Base-by-base conservation (phyloP, 805 yeast genomes). In the Geotrichum ghanense region DNA sequence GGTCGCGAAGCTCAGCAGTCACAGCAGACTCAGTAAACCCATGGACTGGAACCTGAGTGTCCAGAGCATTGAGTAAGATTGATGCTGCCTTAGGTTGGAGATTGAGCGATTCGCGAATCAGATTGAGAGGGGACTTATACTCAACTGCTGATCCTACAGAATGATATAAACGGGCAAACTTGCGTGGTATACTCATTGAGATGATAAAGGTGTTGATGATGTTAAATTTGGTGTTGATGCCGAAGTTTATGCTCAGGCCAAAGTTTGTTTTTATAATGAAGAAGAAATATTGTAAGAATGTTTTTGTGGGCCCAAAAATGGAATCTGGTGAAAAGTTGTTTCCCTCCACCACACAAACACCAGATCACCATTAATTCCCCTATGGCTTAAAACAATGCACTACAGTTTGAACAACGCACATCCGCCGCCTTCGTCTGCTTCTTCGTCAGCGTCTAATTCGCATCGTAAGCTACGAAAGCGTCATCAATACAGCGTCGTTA, bases 21-120 rank as follows among this genome's bases (percentile, higher is more conserved):
- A 81, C 64, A 26, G 82, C 72, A 43, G 57, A 60, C 19, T 66
- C 62, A 43, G 67, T 57, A 61, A 80, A 79, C 3, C 86, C 86
- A 44, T 57, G 62, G 37, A 57, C 53, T 4, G 83, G 83, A 23
- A 80, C 74, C 45, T 53, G 55, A 4, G 47, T 45, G 41, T 71
- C 53, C 1, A 75, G 74, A 22, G 53, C 43, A 14, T 62, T 51
- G 21, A 71, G 57, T 24, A 79, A 17, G 5, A 31, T 16, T 6
- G 37, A n/a, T 6, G 37, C 37, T 16, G 37, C 37, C 14, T 12
- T 5, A 6, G 37, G 37, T 4, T 31, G 37, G 37, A 31, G 37
- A 7, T 31, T 31, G 19, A 31, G 17, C 14, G 37, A 31, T n/a
- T 31, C 37, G 12, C 16, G 37, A 31, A 31, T 31, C 19, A 31